phyloP scores from a whole-genome alignment of 75 land plant species.

The Selaginella tamariscina region DNA sequence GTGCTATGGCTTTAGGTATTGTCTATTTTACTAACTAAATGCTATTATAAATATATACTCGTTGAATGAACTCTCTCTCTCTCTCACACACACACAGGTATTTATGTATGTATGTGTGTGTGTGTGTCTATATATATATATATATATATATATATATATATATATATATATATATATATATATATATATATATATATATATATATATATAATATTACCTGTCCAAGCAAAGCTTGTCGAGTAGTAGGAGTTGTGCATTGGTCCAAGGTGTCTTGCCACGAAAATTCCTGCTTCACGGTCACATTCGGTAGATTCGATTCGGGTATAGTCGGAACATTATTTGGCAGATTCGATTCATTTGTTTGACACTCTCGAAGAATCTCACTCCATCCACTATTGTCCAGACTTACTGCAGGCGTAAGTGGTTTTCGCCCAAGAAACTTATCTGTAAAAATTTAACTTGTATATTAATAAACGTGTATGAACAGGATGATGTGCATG shows the following conservation, averaged over 20 bases:
- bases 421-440: neutral
- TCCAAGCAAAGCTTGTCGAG: conserved; percentile 13
- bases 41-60: no score
- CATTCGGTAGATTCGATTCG: no score
- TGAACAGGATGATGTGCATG: no score
- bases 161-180: no score
- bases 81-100: no score
- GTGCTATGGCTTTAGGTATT: no score
- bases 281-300: conserved; percentile 9
- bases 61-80: no score
- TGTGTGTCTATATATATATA: no score
- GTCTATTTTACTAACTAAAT: no score
- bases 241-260: conserved; percentile 20
- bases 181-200: neutral
- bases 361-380: neutral
- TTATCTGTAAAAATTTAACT: neutral
- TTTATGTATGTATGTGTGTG: no score
- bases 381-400: neutral
- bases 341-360: conserved; percentile 10
- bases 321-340: conserved; percentile 5
- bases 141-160: neutral
- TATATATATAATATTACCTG: neutral
- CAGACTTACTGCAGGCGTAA: conserved; percentile 7
- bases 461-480: no score
- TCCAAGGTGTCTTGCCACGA: conserved; percentile 21